Conservation (phyloP, 768 basidiomycete species). For the Russula foetens region DNA sequence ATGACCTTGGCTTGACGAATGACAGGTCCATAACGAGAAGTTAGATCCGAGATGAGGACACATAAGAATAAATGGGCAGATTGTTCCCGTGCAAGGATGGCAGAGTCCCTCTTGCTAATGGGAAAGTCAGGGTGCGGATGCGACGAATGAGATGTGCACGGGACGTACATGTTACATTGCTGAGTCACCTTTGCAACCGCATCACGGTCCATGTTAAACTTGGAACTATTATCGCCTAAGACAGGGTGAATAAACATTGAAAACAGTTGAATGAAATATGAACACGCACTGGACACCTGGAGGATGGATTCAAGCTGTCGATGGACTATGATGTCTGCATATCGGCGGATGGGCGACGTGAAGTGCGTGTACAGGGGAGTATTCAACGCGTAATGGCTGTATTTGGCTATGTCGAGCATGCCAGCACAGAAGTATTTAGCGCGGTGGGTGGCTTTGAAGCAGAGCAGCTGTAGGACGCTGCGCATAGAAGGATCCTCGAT, state of each 20-base stretch:
- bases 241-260: neutral
- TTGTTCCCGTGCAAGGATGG: constrained; percentile 89
- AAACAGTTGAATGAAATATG: neutral
- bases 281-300: constrained; percentile 51
- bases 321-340: constrained; percentile 92
- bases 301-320: constrained; percentile 91
- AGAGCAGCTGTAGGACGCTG: constrained; percentile 72
- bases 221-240: constrained; percentile 37
- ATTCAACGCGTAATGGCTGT: constrained; percentile 86
- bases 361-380: constrained; percentile 90
- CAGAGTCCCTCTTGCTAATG: constrained; percentile 81
- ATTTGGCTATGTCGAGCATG: constrained; percentile 99
- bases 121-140: constrained; percentile 1
- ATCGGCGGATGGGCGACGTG: constrained; percentile 87
- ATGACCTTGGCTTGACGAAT: constrained; percentile 92
- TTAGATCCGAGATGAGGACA: constrained; percentile 88
- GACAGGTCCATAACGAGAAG: constrained; percentile 91
- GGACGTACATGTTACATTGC: constrained; percentile 88
- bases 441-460: constrained; percentile 85
- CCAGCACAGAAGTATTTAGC: constrained; percentile 99
- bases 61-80: constrained; percentile 94
- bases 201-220: constrained; percentile 97
- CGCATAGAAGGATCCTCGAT: constrained; percentile 68
- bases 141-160: neutral
- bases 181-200: constrained; percentile 97